These are phyloP conservation scores for Neonectria ditissima DNA, from an alignment of 2,329 filamentous ascomycete genomes.

Conservation along the genomic window DNA sequence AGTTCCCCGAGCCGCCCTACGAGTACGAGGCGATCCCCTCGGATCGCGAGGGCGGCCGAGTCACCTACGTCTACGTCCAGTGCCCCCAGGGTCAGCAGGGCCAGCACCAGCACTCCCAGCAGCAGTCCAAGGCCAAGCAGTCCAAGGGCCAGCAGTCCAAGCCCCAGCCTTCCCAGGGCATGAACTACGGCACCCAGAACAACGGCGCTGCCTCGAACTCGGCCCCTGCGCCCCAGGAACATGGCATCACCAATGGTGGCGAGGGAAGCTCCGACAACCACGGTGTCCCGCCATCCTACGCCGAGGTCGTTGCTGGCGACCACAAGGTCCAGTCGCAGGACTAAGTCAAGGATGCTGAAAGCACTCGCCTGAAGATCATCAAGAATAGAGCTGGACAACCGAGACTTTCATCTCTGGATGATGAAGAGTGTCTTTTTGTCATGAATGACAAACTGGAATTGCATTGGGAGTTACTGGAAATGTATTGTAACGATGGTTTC, in stretches of 20 bases:
- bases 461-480: conserved; percentile 32
- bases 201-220: conserved; percentile 39
- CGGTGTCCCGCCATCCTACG: conserved; percentile 83
- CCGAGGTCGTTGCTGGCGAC: conserved; percentile 89
- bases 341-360: conserved; percentile 32
- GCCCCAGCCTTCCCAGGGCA: conserved; percentile 48
- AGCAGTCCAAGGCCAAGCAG: conserved; percentile 33
- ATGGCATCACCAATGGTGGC: conserved; percentile 51
- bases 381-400: neutral
- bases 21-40: conserved; percentile 76
- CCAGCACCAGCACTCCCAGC: conserved; percentile 35
- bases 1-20: conserved; percentile 80
- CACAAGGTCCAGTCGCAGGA: conserved; percentile 81
- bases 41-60: conserved; percentile 66
- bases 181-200: conserved; percentile 61
- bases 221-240: conserved; percentile 46
- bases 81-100: conserved; percentile 55
- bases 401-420: neutral
- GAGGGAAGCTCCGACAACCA: conserved; percentile 56
- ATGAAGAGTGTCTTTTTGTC: neutral
- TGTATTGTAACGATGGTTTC: conserved; percentile 13
- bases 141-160: conserved; percentile 46
- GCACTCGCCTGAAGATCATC: neutral
- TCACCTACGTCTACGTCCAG: conserved; percentile 84
- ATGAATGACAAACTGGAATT: conserved; percentile 16